Evolutionary conservation across 2,329 filamentous ascomycete species (phyloP).

Genomic region (Paecilomyces sp.): DNA sequence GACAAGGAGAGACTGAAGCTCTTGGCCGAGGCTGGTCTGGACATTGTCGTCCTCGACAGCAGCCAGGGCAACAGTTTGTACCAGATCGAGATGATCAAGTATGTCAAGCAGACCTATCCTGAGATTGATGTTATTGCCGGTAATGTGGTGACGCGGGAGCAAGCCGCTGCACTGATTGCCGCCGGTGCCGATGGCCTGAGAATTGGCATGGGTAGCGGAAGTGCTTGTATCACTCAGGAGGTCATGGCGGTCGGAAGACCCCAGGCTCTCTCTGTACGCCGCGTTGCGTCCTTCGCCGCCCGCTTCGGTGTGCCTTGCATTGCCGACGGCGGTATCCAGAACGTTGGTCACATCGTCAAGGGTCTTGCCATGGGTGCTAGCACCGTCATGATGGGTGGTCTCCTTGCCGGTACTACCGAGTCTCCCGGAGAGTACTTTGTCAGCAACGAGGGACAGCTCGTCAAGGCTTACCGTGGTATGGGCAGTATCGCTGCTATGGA

Average conservation of each 20-base stretch:
- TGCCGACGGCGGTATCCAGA: slow-evolving; percentile 95
- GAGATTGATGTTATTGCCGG: slow-evolving; percentile 90
- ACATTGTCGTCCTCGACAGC: slow-evolving; percentile 92
- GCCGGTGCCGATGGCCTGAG: slow-evolving; percentile 93
- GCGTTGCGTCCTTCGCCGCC: slow-evolving; percentile 80
- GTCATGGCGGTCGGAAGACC: slow-evolving; percentile 98
- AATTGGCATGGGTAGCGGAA: slow-evolving; percentile 98
- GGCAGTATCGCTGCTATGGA: slow-evolving; percentile 99
- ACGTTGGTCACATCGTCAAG: slow-evolving; percentile 98
- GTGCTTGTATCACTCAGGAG: slow-evolving; percentile 97
- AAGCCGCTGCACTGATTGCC: slow-evolving; percentile 85
- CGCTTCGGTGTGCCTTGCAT: slow-evolving; percentile 96
- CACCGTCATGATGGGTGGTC: slow-evolving; percentile 98
- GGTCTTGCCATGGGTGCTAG: slow-evolving; percentile 89
- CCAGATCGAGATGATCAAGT: slow-evolving; percentile 98
- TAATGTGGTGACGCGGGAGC: slow-evolving; percentile 96
- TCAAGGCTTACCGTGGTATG: slow-evolving; percentile 99
- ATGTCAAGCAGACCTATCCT: slow-evolving; percentile 81
- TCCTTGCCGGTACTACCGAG: slow-evolving; percentile 93
- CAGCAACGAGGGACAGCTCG: slow-evolving; percentile 90
- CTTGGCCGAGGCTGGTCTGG: slow-evolving; percentile 88
- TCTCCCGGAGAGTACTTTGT: slow-evolving; percentile 96
- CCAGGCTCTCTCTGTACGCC: slow-evolving; percentile 88
- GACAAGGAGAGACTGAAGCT: slow-evolving; percentile 81
- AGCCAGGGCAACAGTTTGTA: slow-evolving; percentile 98